Base-by-base conservation (phyloP, 169 alveolate species). In the Perkinsus chesapeaki region DNA sequence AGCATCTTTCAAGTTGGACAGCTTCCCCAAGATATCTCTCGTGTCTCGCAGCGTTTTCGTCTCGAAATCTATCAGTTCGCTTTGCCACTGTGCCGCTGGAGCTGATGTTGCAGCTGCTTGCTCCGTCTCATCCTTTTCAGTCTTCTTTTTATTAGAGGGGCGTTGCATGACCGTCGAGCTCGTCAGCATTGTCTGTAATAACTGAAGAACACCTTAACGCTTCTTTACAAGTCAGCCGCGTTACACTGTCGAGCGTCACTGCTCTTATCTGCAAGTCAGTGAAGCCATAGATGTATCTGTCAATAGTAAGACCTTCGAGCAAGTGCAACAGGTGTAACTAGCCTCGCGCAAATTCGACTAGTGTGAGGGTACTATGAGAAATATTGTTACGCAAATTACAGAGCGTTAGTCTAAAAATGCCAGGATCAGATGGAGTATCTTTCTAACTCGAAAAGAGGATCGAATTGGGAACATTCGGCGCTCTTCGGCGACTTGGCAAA, bases 11-110 rank as follows among this genome's bases (percentile, higher is more conserved):
- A 97, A 94, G 27, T 96, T 96, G 34, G 93, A 73, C 37, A 97
- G 95, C 91, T 97, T 97, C 36, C 96, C 93, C 31, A 98, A 94
- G 92, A 96, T 95, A 91, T 97, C 98, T 91, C 98, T 96, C 39
- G 98, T 97, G 92, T 98, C 99, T 93, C 98, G 96, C 39, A 98
- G 93, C 36, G 96, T 91, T 73, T 97, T 96, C n/a, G 98, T 96
- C 95, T 97, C 99, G 73, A 95, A 97, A 38, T 96, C 96, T 37
- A 96, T 94, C n/a, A 97, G 94, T 91, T 60, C 3, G 82, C 31
- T 60, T 16, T 60, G 82, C 82, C 82, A 60, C 12, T 16, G 12
- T 23, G 60, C 23, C 60, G 60, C 16, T 9, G 60, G 23, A 5
- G 16, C 16, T 43, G 60, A 5, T 43, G 60, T 43, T 43, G 60